A percentile compares a stretch with the other conserved stretches of the same genome.
These are phyloP conservation scores for Graphiopsis chlorocephala DNA, from an alignment of 2,329 filamentous ascomycete genomes.

Conservation along the genomic window DNA sequence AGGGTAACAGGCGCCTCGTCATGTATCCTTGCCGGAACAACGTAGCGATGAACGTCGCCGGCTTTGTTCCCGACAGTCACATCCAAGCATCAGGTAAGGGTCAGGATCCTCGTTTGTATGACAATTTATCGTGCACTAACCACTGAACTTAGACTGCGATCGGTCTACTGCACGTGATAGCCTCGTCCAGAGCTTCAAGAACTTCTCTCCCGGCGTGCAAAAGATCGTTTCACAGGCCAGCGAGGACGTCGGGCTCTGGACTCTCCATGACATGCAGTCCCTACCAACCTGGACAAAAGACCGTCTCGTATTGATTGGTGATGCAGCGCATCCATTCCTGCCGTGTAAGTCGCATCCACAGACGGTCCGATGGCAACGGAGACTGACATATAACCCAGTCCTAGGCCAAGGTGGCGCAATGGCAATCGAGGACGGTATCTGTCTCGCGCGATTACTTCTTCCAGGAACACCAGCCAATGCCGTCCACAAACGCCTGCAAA, in stretches of 20 bases:
- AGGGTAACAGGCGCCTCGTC: background rate
- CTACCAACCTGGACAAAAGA: background rate
- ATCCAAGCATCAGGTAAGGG: background rate
- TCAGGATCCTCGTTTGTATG: no score
- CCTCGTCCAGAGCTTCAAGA: background rate
- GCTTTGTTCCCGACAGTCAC: background rate
- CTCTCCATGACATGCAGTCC: background rate
- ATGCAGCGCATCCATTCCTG: constrained; percentile 8
- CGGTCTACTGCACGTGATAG: background rate
- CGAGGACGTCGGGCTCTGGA: background rate
- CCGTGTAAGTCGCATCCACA: background rate
- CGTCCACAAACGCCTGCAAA: background rate
- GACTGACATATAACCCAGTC: background rate
- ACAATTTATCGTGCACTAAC: no score
- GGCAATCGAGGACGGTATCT: constrained; percentile 10
- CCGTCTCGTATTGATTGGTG: constrained; percentile 5
- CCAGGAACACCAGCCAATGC: background rate
- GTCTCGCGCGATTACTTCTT: background rate
- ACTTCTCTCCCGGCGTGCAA: background rate
- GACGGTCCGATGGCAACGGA: background rate
- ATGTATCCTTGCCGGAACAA: background rate
- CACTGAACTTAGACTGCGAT: background rate
- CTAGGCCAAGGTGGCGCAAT: constrained; percentile 10
- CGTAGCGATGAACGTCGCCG: background rate
- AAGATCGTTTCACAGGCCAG: background rate